Evolutionary conservation across 305 asterid genomes (phyloP).

Genomic region (Fraxinus angustifolia): DNA sequence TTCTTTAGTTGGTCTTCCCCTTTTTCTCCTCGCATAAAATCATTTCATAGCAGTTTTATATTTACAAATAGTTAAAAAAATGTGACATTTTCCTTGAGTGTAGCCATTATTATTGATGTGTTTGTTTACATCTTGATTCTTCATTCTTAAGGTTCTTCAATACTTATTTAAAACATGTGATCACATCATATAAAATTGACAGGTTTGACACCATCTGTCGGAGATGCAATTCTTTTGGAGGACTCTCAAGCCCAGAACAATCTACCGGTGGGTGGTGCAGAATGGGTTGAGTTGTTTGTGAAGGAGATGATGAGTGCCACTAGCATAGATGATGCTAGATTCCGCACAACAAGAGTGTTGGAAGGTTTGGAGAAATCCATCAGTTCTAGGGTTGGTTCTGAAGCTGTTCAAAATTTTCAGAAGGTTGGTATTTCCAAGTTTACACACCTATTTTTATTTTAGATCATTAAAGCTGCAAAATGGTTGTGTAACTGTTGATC

Average conservation of each 20-base stretch:
- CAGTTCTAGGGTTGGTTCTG: conserved; percentile 36
- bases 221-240: conserved; percentile 25
- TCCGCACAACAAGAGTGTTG: conserved; percentile 53
- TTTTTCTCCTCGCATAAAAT: neutral
- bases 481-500: conserved; percentile 6
- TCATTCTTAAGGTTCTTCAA: neutral
- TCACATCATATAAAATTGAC: conserved; percentile 8
- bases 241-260: conserved; percentile 37
- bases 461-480: neutral
- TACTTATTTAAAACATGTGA: neutral
- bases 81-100: neutral
- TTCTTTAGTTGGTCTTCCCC: neutral
- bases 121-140: neutral
- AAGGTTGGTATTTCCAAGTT: conserved; percentile 39
- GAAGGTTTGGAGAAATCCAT: conserved; percentile 73
- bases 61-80: neutral
- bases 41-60: neutral
- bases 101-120: neutral
- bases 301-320: conserved; percentile 61
- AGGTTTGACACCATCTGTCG: conserved; percentile 31
- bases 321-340: conserved; percentile 71
- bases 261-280: conserved; percentile 57
- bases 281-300: conserved; percentile 74
- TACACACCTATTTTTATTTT: neutral
- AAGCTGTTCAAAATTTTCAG: conserved; percentile 45